Evolutionary conservation across 2,329 filamentous ascomycete species (phyloP).

Genomic region (Botryotinia convoluta): DNA sequence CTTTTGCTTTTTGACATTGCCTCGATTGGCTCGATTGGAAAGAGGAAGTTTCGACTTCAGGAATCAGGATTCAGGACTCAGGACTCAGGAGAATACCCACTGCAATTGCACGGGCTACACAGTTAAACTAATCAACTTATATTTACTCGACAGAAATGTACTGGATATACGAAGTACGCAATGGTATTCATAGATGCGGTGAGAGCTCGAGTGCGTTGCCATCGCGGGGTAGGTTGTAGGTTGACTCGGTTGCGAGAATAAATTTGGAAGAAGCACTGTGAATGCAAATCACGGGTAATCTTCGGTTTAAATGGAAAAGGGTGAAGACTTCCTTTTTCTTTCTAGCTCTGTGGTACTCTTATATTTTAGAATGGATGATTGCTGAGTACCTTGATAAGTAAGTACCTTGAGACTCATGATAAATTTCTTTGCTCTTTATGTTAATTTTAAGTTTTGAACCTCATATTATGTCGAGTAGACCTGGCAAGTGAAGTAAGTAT

Average conservation of each 20-base stretch:
- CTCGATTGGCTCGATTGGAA: neutral
- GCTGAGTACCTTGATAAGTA: too few relatives aligned
- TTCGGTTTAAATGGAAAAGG: neutral
- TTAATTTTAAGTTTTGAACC: neutral
- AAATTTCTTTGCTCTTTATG: neutral
- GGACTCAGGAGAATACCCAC: neutral
- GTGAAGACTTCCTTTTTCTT: neutral
- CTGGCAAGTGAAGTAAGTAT: neutral
- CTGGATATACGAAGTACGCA: neutral
- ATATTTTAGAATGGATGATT: neutral
- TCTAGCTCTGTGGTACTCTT: neutral
- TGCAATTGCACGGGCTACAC: neutral
- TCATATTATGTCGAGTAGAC: neutral
- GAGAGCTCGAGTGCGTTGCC: neutral
- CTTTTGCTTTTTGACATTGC: neutral
- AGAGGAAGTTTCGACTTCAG: neutral
- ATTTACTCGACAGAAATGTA: neutral
- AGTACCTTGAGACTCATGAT: neutral
- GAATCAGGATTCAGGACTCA: neutral
- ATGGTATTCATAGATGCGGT: neutral
- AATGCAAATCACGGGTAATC: neutral
- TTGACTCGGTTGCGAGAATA: neutral
- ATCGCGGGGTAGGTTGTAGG: neutral
- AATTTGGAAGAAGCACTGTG: neutral
- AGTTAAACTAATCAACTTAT: neutral